A percentile compares a stretch with the other conserved stretches of the same genome.
Evolutionary conservation across 805 yeast species (phyloP).

Genomic region (Candida vartiovaarae): DNA sequence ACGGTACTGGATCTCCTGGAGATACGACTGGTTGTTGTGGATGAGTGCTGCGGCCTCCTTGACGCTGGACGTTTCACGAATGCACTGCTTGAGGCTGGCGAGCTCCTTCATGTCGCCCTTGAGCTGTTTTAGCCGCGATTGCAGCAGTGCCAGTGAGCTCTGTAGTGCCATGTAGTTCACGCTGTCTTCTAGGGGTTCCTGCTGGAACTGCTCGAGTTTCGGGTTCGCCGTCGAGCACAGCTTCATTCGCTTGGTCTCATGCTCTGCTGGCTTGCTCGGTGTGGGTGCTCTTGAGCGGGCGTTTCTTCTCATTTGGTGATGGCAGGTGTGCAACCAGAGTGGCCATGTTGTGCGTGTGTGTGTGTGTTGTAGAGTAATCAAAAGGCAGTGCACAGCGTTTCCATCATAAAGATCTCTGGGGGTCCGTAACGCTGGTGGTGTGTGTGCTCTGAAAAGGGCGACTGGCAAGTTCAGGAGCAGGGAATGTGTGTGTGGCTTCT

Average conservation of each 20-base stretch:
- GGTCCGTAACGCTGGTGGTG: too few species aligned
- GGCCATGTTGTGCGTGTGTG: slow-evolving; percentile 3
- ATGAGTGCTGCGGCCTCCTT: slow-evolving; percentile 13
- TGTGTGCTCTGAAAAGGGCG: too few species aligned
- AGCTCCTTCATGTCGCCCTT: slow-evolving; percentile 19
- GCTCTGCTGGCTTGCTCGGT: neutral
- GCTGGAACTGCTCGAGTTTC: slow-evolving; percentile 13
- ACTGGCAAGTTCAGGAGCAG: too few species aligned
- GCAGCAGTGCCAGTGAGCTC: slow-evolving; percentile 18
- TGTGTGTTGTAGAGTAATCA: neutral
- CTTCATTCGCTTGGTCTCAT: too few species aligned
- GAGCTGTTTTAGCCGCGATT: slow-evolving; percentile 12
- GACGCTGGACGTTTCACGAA: slow-evolving; percentile 10
- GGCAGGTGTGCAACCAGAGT: slow-evolving; percentile 1
- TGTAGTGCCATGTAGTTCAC: slow-evolving; percentile 19
- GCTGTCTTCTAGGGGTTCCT: slow-evolving; percentile 12
- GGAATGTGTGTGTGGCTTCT: too few species aligned
- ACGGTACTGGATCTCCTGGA: slow-evolving; percentile 23
- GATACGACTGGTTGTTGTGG: slow-evolving; percentile 12
- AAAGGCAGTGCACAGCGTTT: too few species aligned
- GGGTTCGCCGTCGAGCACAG: neutral
- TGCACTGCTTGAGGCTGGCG: slow-evolving; percentile 14
- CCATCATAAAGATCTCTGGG: too few species aligned
- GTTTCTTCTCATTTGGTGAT: slow-evolving; percentile 5
- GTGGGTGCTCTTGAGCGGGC: slow-evolving; percentile 3